These are phyloP conservation scores for Umbelopsis sp. DNA, from an alignment of 192 early-diverging fungal genomes.

Conservation along the genomic window DNA sequence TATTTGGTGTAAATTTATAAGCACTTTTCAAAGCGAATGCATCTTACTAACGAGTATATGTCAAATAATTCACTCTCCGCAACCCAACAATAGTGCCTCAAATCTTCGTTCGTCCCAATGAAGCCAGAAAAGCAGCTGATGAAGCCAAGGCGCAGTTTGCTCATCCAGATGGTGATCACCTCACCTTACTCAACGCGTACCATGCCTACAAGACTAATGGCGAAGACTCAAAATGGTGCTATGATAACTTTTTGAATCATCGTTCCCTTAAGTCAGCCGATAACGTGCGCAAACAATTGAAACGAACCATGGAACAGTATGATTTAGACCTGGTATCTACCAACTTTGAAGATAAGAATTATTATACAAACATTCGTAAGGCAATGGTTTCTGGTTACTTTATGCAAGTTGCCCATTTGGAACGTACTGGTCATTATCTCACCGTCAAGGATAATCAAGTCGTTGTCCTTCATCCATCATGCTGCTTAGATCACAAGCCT, in stretches of 20 bases:
- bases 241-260: conserved; percentile 89
- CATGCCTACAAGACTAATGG: conserved; percentile 79
- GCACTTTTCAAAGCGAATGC: no score
- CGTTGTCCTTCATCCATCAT: conserved; percentile 93
- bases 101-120: conserved; percentile 90
- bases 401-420: conserved; percentile 97
- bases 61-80: neutral
- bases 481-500: conserved; percentile 84
- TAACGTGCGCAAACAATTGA: conserved; percentile 88
- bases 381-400: conserved; percentile 94
- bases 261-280: conserved; percentile 90
- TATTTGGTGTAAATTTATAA: no score
- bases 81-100: conserved; percentile 66
- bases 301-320: conserved; percentile 76
- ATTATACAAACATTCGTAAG: conserved; percentile 87
- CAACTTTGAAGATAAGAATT: conserved; percentile 68
- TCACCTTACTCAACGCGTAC: conserved; percentile 96
- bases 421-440: conserved; percentile 84
- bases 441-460: conserved; percentile 97
- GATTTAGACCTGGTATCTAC: conserved; percentile 72
- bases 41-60: conserved; percentile 7
- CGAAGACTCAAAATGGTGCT: conserved; percentile 88
- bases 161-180: conserved; percentile 94
- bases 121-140: conserved; percentile 86
- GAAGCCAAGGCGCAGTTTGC: conserved; percentile 91